Evolutionary conservation across 2,329 filamentous ascomycete genomes (phyloP).

Genomic region (Fusarium veterinarium): DNA sequence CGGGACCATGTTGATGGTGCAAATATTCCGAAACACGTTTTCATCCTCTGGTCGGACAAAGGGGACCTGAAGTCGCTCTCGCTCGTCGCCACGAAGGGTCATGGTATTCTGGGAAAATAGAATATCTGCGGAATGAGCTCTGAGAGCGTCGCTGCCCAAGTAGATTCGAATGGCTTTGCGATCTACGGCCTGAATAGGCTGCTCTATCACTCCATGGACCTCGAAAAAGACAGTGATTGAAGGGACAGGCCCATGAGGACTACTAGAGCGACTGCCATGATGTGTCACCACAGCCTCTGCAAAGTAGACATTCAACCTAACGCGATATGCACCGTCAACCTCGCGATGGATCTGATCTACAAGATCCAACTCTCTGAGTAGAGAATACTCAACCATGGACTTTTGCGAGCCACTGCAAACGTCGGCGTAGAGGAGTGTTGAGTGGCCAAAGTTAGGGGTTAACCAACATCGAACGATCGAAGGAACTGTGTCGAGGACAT

Average conservation of each 20-base stretch:
- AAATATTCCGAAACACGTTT: slow-evolving; percentile 79
- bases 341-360: slow-evolving; percentile 73
- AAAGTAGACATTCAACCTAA: slow-evolving; percentile 86
- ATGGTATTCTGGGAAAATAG: slow-evolving; percentile 92
- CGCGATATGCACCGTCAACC: slow-evolving; percentile 72
- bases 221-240: slow-evolving; percentile 84
- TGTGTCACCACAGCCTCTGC: slow-evolving; percentile 89
- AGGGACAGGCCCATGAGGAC: slow-evolving; percentile 77
- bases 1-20: slow-evolving; percentile 67
- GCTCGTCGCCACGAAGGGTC: slow-evolving; percentile 86
- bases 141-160: slow-evolving; percentile 87
- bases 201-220: slow-evolving; percentile 69
- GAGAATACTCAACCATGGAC: slow-evolving; percentile 80
- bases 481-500: slow-evolving; percentile 87
- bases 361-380: slow-evolving; percentile 81
- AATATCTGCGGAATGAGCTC: slow-evolving; percentile 88
- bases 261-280: slow-evolving; percentile 76
- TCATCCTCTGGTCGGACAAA: slow-evolving; percentile 94
- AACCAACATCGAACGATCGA: slow-evolving; percentile 97
- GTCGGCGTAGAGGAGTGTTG: slow-evolving; percentile 88
- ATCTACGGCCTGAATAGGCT: slow-evolving; percentile 50
- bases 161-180: slow-evolving; percentile 82
- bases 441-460: slow-evolving; percentile 88
- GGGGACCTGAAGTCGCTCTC: slow-evolving; percentile 88
- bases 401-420: slow-evolving; percentile 92